These are phyloP conservation scores for Aspergillus haitiensis DNA, from an alignment of 495 filamentous ascomycete genomes.

Conservation along the genomic window DNA sequence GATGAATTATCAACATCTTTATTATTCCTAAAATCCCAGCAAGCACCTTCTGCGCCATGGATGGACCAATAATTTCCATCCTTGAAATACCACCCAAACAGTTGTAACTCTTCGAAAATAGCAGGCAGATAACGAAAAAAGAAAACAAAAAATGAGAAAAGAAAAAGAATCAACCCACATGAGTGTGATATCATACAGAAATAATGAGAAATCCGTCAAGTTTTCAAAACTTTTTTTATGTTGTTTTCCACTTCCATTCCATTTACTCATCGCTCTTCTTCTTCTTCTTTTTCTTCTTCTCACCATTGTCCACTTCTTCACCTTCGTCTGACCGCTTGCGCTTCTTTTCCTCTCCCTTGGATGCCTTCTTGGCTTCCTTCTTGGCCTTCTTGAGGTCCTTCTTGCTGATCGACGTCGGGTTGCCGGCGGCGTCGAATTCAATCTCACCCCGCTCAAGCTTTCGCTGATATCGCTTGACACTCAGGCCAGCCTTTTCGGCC, in stretches of 20 bases:
- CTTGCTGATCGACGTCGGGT: slow-evolving; percentile 63
- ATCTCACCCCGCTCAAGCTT: slow-evolving; percentile 71
- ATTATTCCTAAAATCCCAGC: slow-evolving; percentile 34
- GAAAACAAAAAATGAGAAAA: slow-evolving; percentile 29
- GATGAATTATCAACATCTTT: slow-evolving; percentile 15
- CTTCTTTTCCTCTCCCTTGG: slow-evolving; percentile 55
- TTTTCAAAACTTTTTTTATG: slow-evolving; percentile 21
- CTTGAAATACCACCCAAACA: slow-evolving; percentile 49
- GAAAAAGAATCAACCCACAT: slow-evolving; percentile 29
- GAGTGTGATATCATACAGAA: slow-evolving; percentile 53
- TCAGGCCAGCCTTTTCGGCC: slow-evolving; percentile 63
- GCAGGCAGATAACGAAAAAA: slow-evolving; percentile 24
- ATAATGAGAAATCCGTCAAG: slow-evolving; percentile 34
- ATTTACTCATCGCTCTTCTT: slow-evolving; percentile 51
- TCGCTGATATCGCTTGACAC: slow-evolving; percentile 67
- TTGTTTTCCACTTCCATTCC: slow-evolving; percentile 31
- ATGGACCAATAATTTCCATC: slow-evolving; percentile 40
- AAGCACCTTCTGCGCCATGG: slow-evolving; percentile 38
- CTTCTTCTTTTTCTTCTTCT: slow-evolving; percentile 63
- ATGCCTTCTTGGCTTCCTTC: slow-evolving; percentile 61
- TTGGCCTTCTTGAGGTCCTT: slow-evolving; percentile 75
- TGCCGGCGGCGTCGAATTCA: slow-evolving; percentile 56
- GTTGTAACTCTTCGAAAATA: slow-evolving; percentile 30
- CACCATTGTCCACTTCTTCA: slow-evolving; percentile 39
- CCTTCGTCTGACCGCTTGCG: slow-evolving; percentile 54